Evolutionary conservation across 768 basidiomycete species (phyloP), one percentile per base, ranked within the genome.

Genomic region (Vishniacozyma victoriae): DNA sequence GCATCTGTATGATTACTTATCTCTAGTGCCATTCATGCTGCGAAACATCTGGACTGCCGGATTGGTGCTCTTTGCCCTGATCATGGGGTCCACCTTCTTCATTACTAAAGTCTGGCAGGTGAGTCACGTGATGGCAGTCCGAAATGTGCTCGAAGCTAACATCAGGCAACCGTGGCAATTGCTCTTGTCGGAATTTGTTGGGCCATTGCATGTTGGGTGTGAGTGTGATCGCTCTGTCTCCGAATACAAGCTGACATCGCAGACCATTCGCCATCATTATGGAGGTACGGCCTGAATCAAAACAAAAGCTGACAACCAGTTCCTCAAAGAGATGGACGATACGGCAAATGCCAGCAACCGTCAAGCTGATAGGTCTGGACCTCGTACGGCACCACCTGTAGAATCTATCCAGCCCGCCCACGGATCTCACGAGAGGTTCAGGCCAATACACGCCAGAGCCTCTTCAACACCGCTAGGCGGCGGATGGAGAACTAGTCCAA

Each of bases 201-300:
- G 92, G 87, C 90, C 9, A 87, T 95, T 33, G 88, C 92, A n/a
- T 88, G 87, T 74, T 95, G 92, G 92, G 87, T 88, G 62, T 65
- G 33, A 63, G 62, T 64, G 4, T 18, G 22, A n/a, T n/a, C n/a
- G 31, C 23, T 6, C 39, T 42, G 19, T 23, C 29, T 5, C 25
- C 24, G 22, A 37, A 16, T 23, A 4, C 15, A 18, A 12, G 44
- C 33, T 11, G 36, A 46, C 26, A 16, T 42, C 19, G 9, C 39
- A 70, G 68, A 14, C 91, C 91, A 2, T 95, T 95, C 59, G 86
- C 91, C 16, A 90, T 95, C 62, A 88, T 96, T 73, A 96, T 96
- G 91, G 91, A 92, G 81, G 89, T 81, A 55, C 41, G 78, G 59
- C 3, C 22, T 26, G 35, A 39, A 31, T 20, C 41, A 22, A 35